Percentiles rank a stretch among this genome's conserved stretches.
phyloP scores from a whole-genome alignment of 2,329 filamentous ascomycete genomes.

The Aspergillus ruber region DNA sequence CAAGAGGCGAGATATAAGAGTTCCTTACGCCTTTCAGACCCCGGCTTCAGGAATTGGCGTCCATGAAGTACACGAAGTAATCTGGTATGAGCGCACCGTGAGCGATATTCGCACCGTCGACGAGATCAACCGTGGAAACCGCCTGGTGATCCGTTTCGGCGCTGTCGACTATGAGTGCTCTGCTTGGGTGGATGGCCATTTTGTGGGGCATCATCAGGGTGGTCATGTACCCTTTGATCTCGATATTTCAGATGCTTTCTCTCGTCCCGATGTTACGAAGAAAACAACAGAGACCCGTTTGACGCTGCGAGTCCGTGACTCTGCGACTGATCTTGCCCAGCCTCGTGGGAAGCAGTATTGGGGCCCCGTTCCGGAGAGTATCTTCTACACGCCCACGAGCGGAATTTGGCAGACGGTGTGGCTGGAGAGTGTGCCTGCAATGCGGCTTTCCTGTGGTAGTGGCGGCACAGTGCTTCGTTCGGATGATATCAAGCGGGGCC shows the following conservation, averaged over 20 bases:
- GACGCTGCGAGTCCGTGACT: constrained; percentile 57
- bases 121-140: constrained; percentile 36
- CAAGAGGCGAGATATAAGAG: constrained; percentile 50
- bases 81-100: constrained; percentile 59
- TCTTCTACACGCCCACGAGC: constrained; percentile 65
- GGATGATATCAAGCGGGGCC: constrained; percentile 47
- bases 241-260: constrained; percentile 45
- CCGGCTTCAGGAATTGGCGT: constrained; percentile 58
- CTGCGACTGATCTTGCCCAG: constrained; percentile 58
- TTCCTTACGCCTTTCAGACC: constrained; percentile 61
- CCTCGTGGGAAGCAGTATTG: constrained; percentile 65
- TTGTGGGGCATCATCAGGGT: constrained; percentile 49
- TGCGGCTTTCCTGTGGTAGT: constrained; percentile 54
- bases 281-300: constrained; percentile 33
- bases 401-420: constrained; percentile 73
- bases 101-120: constrained; percentile 43
- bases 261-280: neutral
- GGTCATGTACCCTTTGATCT: constrained; percentile 59
- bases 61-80: constrained; percentile 57
- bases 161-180: constrained; percentile 47
- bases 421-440: constrained; percentile 50
- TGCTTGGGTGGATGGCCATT: constrained; percentile 51
- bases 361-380: constrained; percentile 45
- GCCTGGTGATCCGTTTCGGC: constrained; percentile 41
- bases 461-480: constrained; percentile 55